Conservation (phyloP, 768 basidiomycete genomes). For the Trametes meyenii region DNA sequence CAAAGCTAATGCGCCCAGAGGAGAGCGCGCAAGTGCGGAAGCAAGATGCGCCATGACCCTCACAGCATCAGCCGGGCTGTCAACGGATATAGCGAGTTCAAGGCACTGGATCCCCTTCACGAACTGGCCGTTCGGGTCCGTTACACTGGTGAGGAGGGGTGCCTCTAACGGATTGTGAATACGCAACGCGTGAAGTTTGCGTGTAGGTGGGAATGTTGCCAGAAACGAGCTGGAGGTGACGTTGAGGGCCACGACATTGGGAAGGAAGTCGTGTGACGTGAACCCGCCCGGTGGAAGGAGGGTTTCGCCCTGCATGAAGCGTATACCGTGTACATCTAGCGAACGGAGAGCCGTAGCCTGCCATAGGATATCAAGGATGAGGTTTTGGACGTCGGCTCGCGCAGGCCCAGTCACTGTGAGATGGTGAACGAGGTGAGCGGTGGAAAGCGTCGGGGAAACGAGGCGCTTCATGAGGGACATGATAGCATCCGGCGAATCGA, state of each 20-base stretch:
- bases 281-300: constrained; percentile 11
- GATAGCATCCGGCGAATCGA: constrained; percentile 9
- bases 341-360: constrained; percentile 19
- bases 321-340: constrained; percentile 18
- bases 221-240: constrained; percentile 11
- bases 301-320: background rate
- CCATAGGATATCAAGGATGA: constrained; percentile 16
- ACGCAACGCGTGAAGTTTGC: constrained; percentile 3
- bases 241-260: constrained; percentile 29
- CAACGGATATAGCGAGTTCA: constrained; percentile 14
- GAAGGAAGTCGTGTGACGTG: constrained; percentile 19
- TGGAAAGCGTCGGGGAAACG: constrained; percentile 12
- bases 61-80: background rate
- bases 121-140: background rate
- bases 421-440: constrained; percentile 24
- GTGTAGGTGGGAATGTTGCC: background rate
- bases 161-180: constrained; percentile 13
- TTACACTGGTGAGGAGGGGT: background rate
- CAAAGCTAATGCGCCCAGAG: constrained; percentile 6
- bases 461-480: constrained; percentile 18
- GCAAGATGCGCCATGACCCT: constrained; percentile 13
- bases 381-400: constrained; percentile 1
- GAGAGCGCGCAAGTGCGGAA: constrained; percentile 9
- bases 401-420: constrained; percentile 19
- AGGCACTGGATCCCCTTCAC: background rate